A percentile compares a stretch with the other conserved stretches of the same genome.
These are phyloP conservation scores for Beauveria pseudobassiana DNA, from an alignment of 2,329 filamentous ascomycete genomes.

Conservation along the genomic window DNA sequence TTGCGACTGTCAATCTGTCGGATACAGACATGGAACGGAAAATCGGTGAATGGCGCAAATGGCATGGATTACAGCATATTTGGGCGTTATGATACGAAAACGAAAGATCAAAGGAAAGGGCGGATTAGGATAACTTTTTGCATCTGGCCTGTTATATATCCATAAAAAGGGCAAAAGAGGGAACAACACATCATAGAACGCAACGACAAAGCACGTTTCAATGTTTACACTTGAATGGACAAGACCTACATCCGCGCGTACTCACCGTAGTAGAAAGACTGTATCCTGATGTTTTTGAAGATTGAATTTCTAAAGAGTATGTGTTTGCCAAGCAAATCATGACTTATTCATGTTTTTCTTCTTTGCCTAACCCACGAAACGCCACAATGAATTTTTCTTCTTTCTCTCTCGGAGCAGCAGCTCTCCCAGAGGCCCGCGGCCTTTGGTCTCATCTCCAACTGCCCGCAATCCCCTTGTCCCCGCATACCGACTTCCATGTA, in stretches of 20 bases:
- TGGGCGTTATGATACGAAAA: slow-evolving; percentile 27
- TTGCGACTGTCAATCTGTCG: not conserved
- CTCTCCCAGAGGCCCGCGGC: not conserved
- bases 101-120: slow-evolving; percentile 19
- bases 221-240: not conserved
- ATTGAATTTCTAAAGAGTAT: slow-evolving; percentile 10
- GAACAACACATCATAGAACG: slow-evolving; percentile 7
- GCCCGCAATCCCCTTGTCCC: not conserved
- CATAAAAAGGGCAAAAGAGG: not conserved
- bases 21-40: not conserved
- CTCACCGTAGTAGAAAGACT: slow-evolving; percentile 12
- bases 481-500: not conserved
- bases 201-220: not conserved
- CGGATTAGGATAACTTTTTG: slow-evolving; percentile 22
- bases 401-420: not conserved
- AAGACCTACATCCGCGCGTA: not conserved
- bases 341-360: not conserved
- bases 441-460: not conserved
- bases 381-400: slow-evolving; percentile 5
- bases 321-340: not conserved
- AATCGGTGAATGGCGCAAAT: slow-evolving; percentile 24
- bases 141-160: slow-evolving; percentile 3
- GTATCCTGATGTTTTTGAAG: slow-evolving; percentile 25
- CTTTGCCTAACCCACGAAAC: slow-evolving; percentile 6
- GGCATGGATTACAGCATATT: slow-evolving; percentile 24